Base-by-base conservation (phyloP, 345 rosid genomes). In the Sapria himalayana region DNA sequence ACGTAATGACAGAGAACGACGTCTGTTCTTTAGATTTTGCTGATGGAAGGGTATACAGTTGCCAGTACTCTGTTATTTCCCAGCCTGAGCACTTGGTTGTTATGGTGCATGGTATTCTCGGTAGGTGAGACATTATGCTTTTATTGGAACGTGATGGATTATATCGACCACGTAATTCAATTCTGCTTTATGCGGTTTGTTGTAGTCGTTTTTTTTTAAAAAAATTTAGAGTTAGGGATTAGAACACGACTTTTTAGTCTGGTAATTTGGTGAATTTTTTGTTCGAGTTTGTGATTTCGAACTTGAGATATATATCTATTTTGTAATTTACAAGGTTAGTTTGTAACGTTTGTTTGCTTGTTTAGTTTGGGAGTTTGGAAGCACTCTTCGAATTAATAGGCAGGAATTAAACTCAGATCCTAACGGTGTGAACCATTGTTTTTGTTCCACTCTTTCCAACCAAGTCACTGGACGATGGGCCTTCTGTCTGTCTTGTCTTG, bases 81-180 rank as follows among this genome's bases (percentile, higher is more conserved):
- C 61, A 84, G 5, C 86, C 86, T 5, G 92, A 91, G 67, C 99
- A 91, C 58, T 95, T 91, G 43, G 92, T 91, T 15, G 59, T 91
- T 54, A 74, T 80, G 99, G 86, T 80, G 58, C 89, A 91, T 50
- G 99, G 95, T 7, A 91, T 91, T 41, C 72, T 84, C n/a, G 99
- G 99, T 51, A 78, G 94, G 97, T 59, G 13, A 16, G 41, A 3
- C 23, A 4, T 41, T 19, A 9, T n/a, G 2, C n/a, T 39, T 32
- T 7, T 46, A 0, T 22, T 14, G 6, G 19, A 3, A 9, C 38
- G 37, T 35, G 10, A 12, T 42, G 11, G 25, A 29, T 13, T 13
- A 13, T 14, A n/a, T n/a, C n/a, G n/a, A n/a, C n/a, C n/a, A n/a
- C n/a, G n/a, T n/a, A n/a, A n/a, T n/a, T n/a, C n/a, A n/a, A n/a